These are phyloP conservation scores for Fonsecaea nubica DNA, from an alignment of 2,329 filamentous ascomycete genomes.

Conservation along the genomic window DNA sequence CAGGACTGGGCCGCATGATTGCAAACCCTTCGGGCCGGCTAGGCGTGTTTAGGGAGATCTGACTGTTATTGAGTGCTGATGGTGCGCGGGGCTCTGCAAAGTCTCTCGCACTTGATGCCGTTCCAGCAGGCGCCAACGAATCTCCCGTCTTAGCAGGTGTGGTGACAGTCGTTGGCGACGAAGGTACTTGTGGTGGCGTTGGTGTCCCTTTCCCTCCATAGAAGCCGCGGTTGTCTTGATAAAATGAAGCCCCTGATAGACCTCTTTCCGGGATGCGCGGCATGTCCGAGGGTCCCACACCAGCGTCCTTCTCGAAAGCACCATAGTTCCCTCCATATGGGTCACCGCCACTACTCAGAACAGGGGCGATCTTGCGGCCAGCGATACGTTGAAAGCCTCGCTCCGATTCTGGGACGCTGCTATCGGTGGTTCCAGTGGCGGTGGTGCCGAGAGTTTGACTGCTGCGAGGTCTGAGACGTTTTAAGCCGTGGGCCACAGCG, in stretches of 20 bases:
- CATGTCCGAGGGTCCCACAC: conserved; percentile 27
- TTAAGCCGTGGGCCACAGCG: conserved; percentile 48
- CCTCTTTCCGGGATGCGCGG: conserved; percentile 34
- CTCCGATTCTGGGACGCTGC: conserved; percentile 45
- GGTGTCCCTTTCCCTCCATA: conserved; percentile 36
- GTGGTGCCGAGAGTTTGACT: conserved; percentile 46
- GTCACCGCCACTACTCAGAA: conserved; percentile 55
- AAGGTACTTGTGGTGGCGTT: conserved; percentile 30
- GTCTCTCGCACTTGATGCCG: conserved; percentile 25
- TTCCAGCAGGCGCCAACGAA: conserved; percentile 4
- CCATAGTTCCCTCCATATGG: conserved; percentile 49
- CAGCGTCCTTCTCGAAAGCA: conserved; percentile 40
- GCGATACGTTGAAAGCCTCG: conserved; percentile 59
- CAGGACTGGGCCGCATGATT: conserved; percentile 52
- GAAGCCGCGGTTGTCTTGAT: conserved; percentile 42
- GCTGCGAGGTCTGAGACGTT: conserved; percentile 46
- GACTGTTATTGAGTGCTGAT: conserved; percentile 24
- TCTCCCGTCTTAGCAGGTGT: conserved; percentile 21
- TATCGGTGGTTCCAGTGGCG: conserved; percentile 42
- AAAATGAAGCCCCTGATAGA: conserved; percentile 42
- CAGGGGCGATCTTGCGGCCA: conserved; percentile 56
- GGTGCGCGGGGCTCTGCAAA: conserved; percentile 24
- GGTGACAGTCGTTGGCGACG: conserved; percentile 32
- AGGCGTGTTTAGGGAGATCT: conserved; percentile 31
- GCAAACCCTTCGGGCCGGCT: conserved; percentile 44